Evolutionary conservation across 2,329 filamentous ascomycete species (phyloP).

Genomic region (Clonostachys rhizophaga): DNA sequence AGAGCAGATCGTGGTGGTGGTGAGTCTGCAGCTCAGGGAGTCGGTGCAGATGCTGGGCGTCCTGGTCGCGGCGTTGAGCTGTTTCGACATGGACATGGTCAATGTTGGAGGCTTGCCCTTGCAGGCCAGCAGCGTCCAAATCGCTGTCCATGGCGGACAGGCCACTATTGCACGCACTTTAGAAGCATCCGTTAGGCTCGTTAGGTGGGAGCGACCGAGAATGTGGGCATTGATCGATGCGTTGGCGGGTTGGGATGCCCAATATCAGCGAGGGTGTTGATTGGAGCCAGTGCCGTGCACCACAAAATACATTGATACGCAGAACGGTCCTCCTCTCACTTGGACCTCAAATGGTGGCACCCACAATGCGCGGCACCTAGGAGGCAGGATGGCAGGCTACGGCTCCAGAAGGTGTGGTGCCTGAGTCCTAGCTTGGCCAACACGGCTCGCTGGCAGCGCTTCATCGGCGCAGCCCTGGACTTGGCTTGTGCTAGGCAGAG

Average conservation of each 20-base stretch:
- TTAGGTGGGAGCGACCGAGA: constrained; percentile 9
- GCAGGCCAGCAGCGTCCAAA: constrained; percentile 9
- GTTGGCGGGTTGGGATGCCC: constrained; percentile 23
- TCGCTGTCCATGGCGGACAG: constrained; percentile 42
- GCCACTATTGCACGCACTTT: constrained; percentile 14
- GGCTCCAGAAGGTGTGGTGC: constrained; percentile 8
- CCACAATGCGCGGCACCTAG: not conserved
- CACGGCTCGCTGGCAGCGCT: too few species aligned
- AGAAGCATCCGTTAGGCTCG: constrained; percentile 26
- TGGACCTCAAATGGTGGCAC: not conserved
- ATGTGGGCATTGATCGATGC: constrained; percentile 35
- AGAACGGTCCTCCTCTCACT: too few species aligned
- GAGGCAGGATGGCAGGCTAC: constrained; percentile 18
- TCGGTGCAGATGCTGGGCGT: constrained; percentile 7
- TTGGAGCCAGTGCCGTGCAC: not conserved
- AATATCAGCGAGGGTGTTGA: not conserved
- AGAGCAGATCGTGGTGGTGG: constrained; percentile 1
- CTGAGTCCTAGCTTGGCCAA: too few species aligned
- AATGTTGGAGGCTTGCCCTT: not conserved
- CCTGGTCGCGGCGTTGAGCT: constrained; percentile 18
- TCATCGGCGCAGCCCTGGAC: too few species aligned
- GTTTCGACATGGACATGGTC: not conserved
- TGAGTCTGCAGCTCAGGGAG: constrained; percentile 1
- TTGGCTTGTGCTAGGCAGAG: too few species aligned
- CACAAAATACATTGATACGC: not conserved